These are phyloP conservation scores for Udeniomyces megalosporus DNA, from an alignment of 768 basidiomycete genomes.

Conservation along the genomic window DNA sequence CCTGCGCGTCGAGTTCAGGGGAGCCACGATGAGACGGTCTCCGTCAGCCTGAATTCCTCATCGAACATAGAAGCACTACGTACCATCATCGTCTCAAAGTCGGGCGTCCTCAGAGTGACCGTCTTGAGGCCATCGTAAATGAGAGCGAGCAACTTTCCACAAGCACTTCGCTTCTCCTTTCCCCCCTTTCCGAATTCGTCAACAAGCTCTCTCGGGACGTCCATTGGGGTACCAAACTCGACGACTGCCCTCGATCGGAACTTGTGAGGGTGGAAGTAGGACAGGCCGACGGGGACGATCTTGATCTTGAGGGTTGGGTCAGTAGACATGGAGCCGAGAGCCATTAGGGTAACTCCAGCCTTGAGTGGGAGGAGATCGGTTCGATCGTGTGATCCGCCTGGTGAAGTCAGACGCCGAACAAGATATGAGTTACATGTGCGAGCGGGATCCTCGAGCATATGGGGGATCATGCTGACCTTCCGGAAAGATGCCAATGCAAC, in stretches of 20 bases:
- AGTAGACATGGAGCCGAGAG: conserved; percentile 89
- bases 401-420: neutral
- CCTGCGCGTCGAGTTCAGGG: conserved; percentile 34
- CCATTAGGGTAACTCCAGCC: conserved; percentile 95
- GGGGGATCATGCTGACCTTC: conserved; percentile 47
- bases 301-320: conserved; percentile 72
- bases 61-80: conserved; percentile 23
- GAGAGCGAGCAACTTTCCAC: conserved; percentile 69
- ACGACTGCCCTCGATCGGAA: conserved; percentile 95
- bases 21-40: neutral
- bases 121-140: conserved; percentile 89
- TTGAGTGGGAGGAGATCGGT: conserved; percentile 91
- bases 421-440: neutral
- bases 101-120: conserved; percentile 86
- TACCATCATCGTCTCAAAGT: conserved; percentile 96
- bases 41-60: no score
- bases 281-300: conserved; percentile 51
- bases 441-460: neutral
- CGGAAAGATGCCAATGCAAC: conserved; percentile 91
- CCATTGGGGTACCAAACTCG: conserved; percentile 81
- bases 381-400: conserved; percentile 95
- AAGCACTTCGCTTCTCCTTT: conserved; percentile 70
- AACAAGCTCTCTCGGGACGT: conserved; percentile 76
- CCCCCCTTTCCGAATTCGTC: conserved; percentile 87
- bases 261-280: conserved; percentile 59